Conservation (phyloP, 139 green algal species). For the Chlorella sp. region DNA sequence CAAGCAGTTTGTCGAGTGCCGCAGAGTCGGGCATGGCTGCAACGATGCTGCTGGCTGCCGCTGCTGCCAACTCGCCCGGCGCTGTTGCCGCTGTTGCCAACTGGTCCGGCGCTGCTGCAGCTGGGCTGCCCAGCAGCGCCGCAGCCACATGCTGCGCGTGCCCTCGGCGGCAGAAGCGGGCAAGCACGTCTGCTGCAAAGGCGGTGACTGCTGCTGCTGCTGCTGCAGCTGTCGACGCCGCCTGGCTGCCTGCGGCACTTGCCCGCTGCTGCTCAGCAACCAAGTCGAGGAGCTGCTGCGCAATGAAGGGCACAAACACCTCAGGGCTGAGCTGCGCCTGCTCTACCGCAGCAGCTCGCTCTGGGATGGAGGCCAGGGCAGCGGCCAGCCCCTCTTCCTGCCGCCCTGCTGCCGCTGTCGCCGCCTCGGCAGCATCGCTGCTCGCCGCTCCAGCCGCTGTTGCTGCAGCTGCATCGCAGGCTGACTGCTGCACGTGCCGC, state of each 20-base stretch:
- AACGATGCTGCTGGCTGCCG: neutral
- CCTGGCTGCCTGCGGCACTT: neutral
- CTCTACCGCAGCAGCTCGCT: conserved; percentile 33
- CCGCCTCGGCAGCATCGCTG: neutral
- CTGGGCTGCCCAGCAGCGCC: neutral
- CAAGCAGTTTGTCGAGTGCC: conserved; percentile 23
- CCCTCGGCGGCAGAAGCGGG: conserved; percentile 19
- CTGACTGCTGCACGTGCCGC: conserved; percentile 21
- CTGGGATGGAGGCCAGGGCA: conserved; percentile 40
- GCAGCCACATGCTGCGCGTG: neutral
- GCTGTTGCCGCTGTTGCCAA: neutral
- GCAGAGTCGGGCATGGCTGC: neutral
- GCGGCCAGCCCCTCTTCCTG: conserved; percentile 31
- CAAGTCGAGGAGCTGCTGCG: neutral
- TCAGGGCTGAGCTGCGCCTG: neutral
- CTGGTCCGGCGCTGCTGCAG: no score
- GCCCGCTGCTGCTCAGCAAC: neutral
- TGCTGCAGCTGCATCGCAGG: neutral
- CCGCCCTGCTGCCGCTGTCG: neutral
- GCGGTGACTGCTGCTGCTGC: neutral
- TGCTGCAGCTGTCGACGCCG: neutral
- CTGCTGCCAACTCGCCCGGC: neutral
- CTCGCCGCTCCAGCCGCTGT: neutral
- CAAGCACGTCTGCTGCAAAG: conserved; percentile 21
- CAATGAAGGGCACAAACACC: conserved; percentile 5